Evolutionary conservation across 108 stramenopile genomes (phyloP), one percentile per base, ranked within the genome.

Genomic region (Cylindrotheca closterium): DNA sequence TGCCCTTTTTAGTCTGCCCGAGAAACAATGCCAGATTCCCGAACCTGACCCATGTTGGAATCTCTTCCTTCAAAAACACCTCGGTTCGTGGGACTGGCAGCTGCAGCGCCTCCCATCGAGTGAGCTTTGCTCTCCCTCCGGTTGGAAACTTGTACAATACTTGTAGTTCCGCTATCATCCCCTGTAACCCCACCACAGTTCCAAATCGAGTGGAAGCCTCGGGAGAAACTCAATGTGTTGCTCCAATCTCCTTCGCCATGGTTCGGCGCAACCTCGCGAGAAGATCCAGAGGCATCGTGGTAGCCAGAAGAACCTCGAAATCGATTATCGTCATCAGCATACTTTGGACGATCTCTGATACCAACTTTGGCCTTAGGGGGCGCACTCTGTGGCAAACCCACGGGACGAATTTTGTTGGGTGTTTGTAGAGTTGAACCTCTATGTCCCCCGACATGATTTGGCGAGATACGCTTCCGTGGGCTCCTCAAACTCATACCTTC

Each of bases 361-460:
- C 87, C 75, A 15, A 81, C 62, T 52, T 88, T 88, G 55, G 88
- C 60, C 70, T 86, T 92, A 22, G 91, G 85, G 4, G 90, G 87
- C 18, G 72, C 70, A 58, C 65, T 74, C 22, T 62, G 56, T 25
- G 72, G 27, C 22, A 58, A 30, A 0, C 47, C 58, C 23, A 67
- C 30, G 19, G 31, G 52, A 28, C 67, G 71, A 8, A 66, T 55
- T 34, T 81, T 73, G 47, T 80, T 80, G 31, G 81, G 69, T n/a
- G 59, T 60, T 15, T 65, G 71, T 25, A 62, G 55, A 10, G 56
- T 57, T 12, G 65, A 27, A 26, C 28, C 31, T 0, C 70, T 51
- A 31, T 58, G 70, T 4, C 63, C 30, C n/a, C 18, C 45, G 18
- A 63, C 47, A 58, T 34, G 34, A 32, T 60, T 56, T 8, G 77